phyloP scores from a whole-genome alignment of 768 basidiomycete genomes.

The Serendipita vermifera region DNA sequence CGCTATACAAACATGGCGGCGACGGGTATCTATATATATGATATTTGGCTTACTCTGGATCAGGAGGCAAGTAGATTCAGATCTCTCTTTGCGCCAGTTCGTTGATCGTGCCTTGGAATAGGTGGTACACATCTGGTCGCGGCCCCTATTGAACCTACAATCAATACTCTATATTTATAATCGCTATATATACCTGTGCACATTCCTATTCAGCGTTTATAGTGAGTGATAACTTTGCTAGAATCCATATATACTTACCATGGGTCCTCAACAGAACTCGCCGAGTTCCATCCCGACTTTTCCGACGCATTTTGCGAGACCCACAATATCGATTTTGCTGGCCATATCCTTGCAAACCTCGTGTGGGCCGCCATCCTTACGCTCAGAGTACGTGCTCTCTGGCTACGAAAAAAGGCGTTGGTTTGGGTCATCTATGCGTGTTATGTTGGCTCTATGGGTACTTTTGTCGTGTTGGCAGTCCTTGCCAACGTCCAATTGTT shows the following conservation, averaged over 20 bases:
- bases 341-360: not conserved
- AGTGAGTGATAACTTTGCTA: not conserved
- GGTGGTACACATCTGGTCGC: not conserved
- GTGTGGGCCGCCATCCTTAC: not conserved
- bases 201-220: not conserved
- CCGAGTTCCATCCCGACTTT: too few relatives aligned
- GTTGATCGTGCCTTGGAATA: not conserved
- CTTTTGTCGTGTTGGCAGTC: not conserved
- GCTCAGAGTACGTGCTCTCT: not conserved
- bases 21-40: not conserved
- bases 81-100: not conserved
- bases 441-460: not conserved
- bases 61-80: not conserved
- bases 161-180: not conserved
- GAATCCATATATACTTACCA: not conserved
- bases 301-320: not conserved
- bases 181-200: not conserved
- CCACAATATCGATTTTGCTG: not conserved
- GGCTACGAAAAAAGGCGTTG: not conserved
- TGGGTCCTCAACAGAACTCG: too few relatives aligned
- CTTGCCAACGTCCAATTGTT: not conserved
- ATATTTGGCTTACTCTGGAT: not conserved
- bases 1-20: not conserved
- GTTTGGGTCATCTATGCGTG: not conserved
- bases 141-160: not conserved